These are phyloP conservation scores for Limnomonas spitsbergensis DNA, from an alignment of 139 green algal species.

Conservation along the genomic window DNA sequence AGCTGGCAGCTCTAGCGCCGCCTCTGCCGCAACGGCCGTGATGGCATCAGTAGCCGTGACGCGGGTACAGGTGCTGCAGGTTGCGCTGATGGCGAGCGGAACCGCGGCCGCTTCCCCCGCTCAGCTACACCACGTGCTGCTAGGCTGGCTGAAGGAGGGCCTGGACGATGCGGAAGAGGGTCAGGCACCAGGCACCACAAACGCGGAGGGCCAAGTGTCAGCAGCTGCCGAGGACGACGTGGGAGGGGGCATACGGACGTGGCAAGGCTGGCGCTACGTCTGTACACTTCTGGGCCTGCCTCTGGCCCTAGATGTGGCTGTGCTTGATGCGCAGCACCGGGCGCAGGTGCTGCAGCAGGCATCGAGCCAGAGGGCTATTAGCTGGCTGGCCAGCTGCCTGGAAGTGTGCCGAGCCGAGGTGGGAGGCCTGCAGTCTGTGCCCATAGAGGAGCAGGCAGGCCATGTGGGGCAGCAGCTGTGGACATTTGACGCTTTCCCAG, in stretches of 20 bases:
- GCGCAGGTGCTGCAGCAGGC: not conserved
- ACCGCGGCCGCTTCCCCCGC: too few relatives aligned
- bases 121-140: not conserved
- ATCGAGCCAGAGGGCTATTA: not conserved
- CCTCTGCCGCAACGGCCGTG: not conserved
- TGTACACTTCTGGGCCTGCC: not conserved
- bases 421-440: not conserved
- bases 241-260: not conserved
- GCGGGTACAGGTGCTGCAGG: not conserved
- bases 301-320: not conserved
- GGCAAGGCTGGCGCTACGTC: not conserved
- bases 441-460: too few relatives aligned
- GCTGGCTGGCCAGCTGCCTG: not conserved
- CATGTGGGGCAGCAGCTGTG: not conserved
- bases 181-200: too few relatives aligned
- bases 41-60: not conserved
- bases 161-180: too few relatives aligned
- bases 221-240: too few relatives aligned
- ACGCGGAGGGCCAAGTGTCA: too few relatives aligned
- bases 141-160: not conserved
- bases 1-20: too few relatives aligned
- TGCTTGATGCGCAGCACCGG: not conserved
- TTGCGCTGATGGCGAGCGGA: not conserved
- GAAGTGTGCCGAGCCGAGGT: not conserved
- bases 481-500: constrained; percentile 4